Evolutionary conservation across 371 early-diverging fungal genomes (phyloP).

Genomic region (Lichtheimia hyalospora): DNA sequence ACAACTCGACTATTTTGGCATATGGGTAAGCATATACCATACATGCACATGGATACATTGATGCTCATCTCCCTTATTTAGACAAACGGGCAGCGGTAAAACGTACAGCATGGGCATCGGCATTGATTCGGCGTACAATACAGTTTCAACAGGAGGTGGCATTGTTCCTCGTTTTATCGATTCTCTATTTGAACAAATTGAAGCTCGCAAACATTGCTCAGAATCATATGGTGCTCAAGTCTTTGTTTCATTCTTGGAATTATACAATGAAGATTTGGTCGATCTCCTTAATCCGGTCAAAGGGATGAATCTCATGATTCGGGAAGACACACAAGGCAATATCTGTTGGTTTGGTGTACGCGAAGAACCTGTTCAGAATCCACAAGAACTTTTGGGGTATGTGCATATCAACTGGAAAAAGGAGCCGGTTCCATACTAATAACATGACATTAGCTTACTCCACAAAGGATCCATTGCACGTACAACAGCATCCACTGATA

Average conservation of each 20-base stretch:
- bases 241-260: slow-evolving; percentile 85
- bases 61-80: not conserved
- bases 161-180: slow-evolving; percentile 88
- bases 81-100: slow-evolving; percentile 62
- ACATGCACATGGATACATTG: not conserved
- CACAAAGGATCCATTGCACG: slow-evolving; percentile 80
- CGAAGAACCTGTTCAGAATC: slow-evolving; percentile 73
- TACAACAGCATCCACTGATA: slow-evolving; percentile 94
- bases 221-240: slow-evolving; percentile 73
- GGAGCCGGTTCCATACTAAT: not conserved
- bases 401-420: not conserved
- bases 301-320: slow-evolving; percentile 49
- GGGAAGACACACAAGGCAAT: slow-evolving; percentile 91
- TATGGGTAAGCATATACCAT: slow-evolving; percentile 77
- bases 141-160: slow-evolving; percentile 44
- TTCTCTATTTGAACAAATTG: slow-evolving; percentile 55
- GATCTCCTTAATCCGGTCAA: slow-evolving; percentile 71
- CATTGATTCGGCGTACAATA: slow-evolving; percentile 30
- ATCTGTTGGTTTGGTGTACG: slow-evolving; percentile 88
- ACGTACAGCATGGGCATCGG: slow-evolving; percentile 53
- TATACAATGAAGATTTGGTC: slow-evolving; percentile 97
- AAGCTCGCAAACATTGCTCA: slow-evolving; percentile 66
- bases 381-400: slow-evolving; percentile 74
- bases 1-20: slow-evolving; percentile 90
- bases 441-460: slow-evolving; percentile 35